Evolutionary conservation across 2,329 filamentous ascomycete genomes (phyloP).

Genomic region (Colletotrichum salicis): DNA sequence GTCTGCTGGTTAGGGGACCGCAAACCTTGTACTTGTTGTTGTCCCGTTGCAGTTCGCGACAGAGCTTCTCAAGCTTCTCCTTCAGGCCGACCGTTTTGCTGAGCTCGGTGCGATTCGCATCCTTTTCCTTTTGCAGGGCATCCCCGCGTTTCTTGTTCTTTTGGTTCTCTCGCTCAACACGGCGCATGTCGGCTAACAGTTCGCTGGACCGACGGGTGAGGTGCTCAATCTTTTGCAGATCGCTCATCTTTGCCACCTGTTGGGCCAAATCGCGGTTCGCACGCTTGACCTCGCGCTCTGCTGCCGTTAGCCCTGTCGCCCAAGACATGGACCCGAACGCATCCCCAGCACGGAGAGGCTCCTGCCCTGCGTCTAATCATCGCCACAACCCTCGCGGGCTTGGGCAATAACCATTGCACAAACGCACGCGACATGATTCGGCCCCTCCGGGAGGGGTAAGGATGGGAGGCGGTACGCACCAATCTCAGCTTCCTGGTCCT

Average conservation of each 20-base stretch:
- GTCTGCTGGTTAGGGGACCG: conserved; percentile 33
- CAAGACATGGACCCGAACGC: conserved; percentile 10
- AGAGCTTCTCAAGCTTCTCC: conserved; percentile 96
- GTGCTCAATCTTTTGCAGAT: conserved; percentile 89
- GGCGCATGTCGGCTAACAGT: conserved; percentile 93
- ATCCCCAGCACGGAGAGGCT: background rate
- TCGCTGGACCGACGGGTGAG: conserved; percentile 93
- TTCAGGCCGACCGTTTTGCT: conserved; percentile 92
- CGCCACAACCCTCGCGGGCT: background rate
- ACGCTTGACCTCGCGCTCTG: conserved; percentile 93
- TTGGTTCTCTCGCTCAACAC: conserved; percentile 89
- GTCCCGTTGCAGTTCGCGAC: conserved; percentile 91
- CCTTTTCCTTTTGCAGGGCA: conserved; percentile 95
- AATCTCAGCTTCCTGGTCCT: conserved; percentile 95
- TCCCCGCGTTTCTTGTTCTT: conserved; percentile 97
- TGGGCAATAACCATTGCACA: background rate
- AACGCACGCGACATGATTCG: conserved; percentile 29
- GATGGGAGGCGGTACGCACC: conserved; percentile 61
- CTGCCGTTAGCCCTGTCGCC: conserved; percentile 43
- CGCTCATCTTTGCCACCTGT: conserved; percentile 90
- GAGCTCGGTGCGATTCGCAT: conserved; percentile 86
- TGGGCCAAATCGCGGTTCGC: conserved; percentile 91
- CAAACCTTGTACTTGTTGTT: conserved; percentile 97
- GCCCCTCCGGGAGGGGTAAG: conserved; percentile 20
- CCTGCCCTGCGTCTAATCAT: background rate